Percentiles rank a stretch among this genome's conserved stretches.
phyloP scores from a whole-genome alignment of 2,329 filamentous ascomycete species.

The Lachnellula willkommii region DNA sequence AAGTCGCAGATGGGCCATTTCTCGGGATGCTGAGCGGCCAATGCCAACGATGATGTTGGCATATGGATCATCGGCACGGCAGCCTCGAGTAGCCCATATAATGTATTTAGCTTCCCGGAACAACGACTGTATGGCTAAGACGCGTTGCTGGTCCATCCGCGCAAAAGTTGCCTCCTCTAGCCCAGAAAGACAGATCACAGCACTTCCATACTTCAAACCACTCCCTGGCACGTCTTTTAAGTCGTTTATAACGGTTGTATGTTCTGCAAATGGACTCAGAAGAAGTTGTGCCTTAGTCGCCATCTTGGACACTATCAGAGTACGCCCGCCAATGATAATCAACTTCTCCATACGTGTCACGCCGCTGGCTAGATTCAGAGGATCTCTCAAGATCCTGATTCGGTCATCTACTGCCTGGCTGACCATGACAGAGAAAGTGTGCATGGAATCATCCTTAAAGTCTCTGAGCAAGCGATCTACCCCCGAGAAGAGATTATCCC shows the following conservation, averaged over 20 bases:
- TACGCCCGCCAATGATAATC: background rate
- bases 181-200: constrained; percentile 22
- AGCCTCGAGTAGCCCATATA: constrained; percentile 14
- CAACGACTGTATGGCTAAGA: constrained; percentile 5
- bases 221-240: background rate
- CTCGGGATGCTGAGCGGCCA: constrained; percentile 1
- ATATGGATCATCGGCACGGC: constrained; percentile 7
- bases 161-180: constrained; percentile 28
- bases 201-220: background rate
- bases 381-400: background rate
- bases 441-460: too few relatives aligned
- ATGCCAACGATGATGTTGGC: constrained; percentile 9
- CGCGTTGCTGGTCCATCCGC: constrained; percentile 11
- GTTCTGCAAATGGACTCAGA: background rate
- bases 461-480: too few relatives aligned
- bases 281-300: background rate
- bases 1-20: constrained; percentile 11
- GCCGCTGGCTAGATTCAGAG: background rate
- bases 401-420: background rate
- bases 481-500: too few relatives aligned
- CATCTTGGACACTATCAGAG: background rate
- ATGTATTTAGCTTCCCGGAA: background rate
- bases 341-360: background rate
- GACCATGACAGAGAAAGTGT: background rate
- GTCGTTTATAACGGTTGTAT: background rate